Conservation (phyloP, 2,329 filamentous ascomycete genomes). For the Penicillium sp. region DNA sequence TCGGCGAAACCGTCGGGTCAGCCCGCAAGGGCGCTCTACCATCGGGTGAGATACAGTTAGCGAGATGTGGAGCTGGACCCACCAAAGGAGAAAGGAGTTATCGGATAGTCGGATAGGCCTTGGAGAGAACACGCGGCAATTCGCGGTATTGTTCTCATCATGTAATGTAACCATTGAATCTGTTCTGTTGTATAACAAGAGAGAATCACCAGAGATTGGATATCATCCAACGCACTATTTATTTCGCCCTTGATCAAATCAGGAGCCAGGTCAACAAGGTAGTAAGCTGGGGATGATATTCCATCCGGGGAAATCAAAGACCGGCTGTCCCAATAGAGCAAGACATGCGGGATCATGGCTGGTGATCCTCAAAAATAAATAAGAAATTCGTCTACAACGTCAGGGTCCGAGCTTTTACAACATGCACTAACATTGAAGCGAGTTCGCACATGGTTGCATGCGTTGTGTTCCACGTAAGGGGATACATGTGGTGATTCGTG, state of each 20-base stretch:
- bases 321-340: constrained; percentile 12
- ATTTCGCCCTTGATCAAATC: background rate
- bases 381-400: background rate
- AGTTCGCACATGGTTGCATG: constrained; percentile 12
- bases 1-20: constrained; percentile 24
- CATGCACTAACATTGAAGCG: background rate
- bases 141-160: background rate
- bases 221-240: too few species aligned
- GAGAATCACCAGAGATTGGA: too few species aligned
- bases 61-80: constrained; percentile 24
- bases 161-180: background rate
- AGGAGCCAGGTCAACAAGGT: background rate
- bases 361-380: constrained; percentile 11
- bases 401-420: constrained; percentile 1
- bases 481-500: constrained; percentile 16
- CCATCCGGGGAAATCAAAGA: background rate
- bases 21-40: constrained; percentile 22
- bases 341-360: constrained; percentile 12
- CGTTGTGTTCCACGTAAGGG: constrained; percentile 14
- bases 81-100: constrained; percentile 14
- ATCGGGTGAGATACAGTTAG: constrained; percentile 23
- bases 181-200: too few species aligned
- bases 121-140: constrained; percentile 2
- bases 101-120: constrained; percentile 23
- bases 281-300: background rate